These are phyloP conservation scores for Coniochaeta sp. DNA, from an alignment of 2,329 filamentous ascomycete genomes.

Conservation along the genomic window DNA sequence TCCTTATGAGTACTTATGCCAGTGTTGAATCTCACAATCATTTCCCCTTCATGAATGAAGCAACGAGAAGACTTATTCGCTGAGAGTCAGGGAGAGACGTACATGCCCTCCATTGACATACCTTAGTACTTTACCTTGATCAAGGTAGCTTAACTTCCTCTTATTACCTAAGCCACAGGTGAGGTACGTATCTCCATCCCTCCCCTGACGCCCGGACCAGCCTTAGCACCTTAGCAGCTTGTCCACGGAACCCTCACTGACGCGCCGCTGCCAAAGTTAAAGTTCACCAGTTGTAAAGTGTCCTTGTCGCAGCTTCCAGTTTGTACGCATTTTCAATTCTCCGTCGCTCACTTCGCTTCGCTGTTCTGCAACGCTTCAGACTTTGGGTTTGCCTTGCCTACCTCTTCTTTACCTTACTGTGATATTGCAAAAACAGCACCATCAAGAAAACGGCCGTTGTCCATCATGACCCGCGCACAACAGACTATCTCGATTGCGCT, in stretches of 20 bases:
- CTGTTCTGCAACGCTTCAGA: not conserved
- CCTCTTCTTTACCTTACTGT: not conserved
- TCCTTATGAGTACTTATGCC: not conserved
- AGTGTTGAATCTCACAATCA: no score
- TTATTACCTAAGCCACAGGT: no score
- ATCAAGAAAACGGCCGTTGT: not conserved
- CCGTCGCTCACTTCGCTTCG: slow-evolving; percentile 1
- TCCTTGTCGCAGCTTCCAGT: not conserved
- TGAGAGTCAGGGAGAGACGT: no score
- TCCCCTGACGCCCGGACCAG: not conserved
- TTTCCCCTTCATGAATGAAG: no score
- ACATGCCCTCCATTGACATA: no score
- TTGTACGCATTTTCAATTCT: not conserved
- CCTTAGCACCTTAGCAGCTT: not conserved
- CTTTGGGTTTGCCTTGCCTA: not conserved
- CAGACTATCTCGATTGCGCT: slow-evolving; percentile 86
- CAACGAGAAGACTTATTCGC: no score
- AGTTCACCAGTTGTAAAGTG: not conserved
- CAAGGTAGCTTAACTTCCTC: no score
- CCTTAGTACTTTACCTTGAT: no score
- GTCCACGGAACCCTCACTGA: not conserved
- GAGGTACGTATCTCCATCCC: not conserved
- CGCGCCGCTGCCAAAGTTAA: not conserved
- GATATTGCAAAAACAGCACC: not conserved
- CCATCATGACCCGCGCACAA: slow-evolving; percentile 84